These are phyloP conservation scores for Quercus lobata DNA, from an alignment of 331 rosid species.

Conservation along the genomic window DNA sequence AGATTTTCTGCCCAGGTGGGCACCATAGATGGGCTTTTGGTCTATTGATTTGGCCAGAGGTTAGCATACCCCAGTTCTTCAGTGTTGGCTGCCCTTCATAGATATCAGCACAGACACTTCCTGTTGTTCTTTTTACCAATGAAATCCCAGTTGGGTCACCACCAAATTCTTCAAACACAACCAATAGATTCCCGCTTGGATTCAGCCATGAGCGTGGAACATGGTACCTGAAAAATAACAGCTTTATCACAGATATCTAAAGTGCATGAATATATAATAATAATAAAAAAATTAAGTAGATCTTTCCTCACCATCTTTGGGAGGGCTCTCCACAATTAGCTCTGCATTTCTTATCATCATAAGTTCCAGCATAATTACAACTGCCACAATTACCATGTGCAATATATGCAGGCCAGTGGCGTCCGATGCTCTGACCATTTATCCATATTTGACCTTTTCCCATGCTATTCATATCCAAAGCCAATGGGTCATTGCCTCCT, in stretches of 20 bases:
- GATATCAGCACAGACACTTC: conserved; percentile 57
- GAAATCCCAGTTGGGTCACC: conserved; percentile 73
- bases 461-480: conserved; percentile 82
- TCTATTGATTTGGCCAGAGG: conserved; percentile 28
- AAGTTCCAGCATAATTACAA: conserved; percentile 77
- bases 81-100: conserved; percentile 56
- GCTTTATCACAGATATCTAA: not conserved
- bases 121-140: conserved; percentile 56
- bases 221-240: conserved; percentile 66
- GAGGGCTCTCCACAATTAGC: conserved; percentile 73
- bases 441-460: conserved; percentile 95
- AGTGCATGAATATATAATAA: not conserved
- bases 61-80: conserved; percentile 23
- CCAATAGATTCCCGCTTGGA: conserved; percentile 56
- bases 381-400: conserved; percentile 61
- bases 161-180: conserved; percentile 92
- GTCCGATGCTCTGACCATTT: conserved; percentile 88
- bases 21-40: conserved; percentile 64
- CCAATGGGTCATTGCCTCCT: conserved; percentile 68
- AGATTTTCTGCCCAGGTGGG: conserved; percentile 48
- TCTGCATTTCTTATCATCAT: conserved; percentile 56
- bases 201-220: conserved; percentile 86
- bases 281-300: not conserved
- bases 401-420: conserved; percentile 83
- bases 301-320: conserved; percentile 77